Evolutionary conservation across 2,329 filamentous ascomycete genomes (phyloP).

Genomic region (Grosmannia serpens): DNA sequence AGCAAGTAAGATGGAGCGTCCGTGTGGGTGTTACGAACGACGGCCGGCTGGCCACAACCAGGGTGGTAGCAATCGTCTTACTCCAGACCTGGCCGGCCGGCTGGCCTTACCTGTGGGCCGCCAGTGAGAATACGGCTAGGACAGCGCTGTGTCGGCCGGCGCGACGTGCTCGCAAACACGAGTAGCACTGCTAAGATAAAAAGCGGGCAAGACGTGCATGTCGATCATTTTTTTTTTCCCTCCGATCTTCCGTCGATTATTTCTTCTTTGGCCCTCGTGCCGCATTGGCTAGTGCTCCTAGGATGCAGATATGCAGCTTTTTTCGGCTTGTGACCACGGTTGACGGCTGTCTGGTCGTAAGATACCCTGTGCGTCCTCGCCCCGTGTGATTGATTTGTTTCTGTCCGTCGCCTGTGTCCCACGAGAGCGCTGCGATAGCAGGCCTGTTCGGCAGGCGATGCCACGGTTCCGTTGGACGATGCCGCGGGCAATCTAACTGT

Average conservation of each 20-base stretch:
- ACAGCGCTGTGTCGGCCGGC: background rate
- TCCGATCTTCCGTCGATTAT: background rate
- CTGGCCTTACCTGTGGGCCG: background rate
- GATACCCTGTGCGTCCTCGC: too few relatives aligned
- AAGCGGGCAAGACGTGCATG: background rate
- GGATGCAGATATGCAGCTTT: background rate
- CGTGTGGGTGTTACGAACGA: too few relatives aligned
- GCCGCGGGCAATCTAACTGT: background rate
- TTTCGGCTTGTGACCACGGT: background rate
- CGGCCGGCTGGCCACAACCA: background rate
- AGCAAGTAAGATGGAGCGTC: too few relatives aligned
- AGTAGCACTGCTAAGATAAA: background rate
- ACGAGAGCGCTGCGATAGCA: too few relatives aligned
- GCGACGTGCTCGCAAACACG: background rate
- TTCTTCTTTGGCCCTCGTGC: background rate
- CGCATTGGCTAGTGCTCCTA: background rate
- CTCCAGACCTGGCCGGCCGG: background rate
- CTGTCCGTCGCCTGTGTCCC: too few relatives aligned
- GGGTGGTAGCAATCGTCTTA: background rate
- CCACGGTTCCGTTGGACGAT: background rate
- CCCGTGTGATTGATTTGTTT: background rate
- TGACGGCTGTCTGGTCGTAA: background rate
- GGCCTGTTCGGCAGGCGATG: too few relatives aligned
- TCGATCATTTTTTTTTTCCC: background rate
- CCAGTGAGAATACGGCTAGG: background rate